These are phyloP conservation scores for Talaromyces albobiverticillius DNA, from an alignment of 2,329 filamentous ascomycete species.

Conservation along the genomic window DNA sequence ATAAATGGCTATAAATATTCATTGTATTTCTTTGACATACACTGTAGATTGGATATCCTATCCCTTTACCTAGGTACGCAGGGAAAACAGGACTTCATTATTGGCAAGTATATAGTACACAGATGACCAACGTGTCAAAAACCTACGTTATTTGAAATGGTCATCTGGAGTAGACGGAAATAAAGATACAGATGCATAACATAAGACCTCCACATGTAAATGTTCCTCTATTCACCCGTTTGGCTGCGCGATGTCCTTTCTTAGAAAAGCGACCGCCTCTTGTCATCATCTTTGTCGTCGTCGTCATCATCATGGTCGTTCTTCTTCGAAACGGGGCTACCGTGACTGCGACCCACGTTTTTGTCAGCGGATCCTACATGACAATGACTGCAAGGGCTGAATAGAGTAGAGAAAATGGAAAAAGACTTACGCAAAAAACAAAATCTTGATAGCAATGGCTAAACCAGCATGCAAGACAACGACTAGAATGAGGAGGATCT, in stretches of 20 bases:
- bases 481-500: slow-evolving; percentile 79
- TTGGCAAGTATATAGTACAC: not conserved
- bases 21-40: too few relatives aligned
- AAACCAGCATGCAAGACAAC: slow-evolving; percentile 84
- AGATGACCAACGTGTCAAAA: not conserved
- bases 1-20: too few relatives aligned
- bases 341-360: slow-evolving; percentile 48
- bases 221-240: not conserved
- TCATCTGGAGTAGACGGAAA: not conserved
- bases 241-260: not conserved
- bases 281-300: slow-evolving; percentile 24
- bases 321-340: slow-evolving; percentile 57
- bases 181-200: not conserved
- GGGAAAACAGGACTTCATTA: not conserved
- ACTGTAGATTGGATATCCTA: not conserved
- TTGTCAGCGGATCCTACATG: slow-evolving; percentile 17
- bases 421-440: slow-evolving; percentile 76
- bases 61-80: not conserved
- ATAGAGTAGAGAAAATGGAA: not conserved
- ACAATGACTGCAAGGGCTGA: not conserved
- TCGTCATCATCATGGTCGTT: slow-evolving; percentile 32
- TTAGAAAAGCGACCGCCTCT: slow-evolving; percentile 29
- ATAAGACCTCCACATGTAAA: not conserved
- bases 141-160: not conserved
- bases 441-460: slow-evolving; percentile 87